These are phyloP conservation scores for Coniochaeta sp. DNA, from an alignment of 2,329 filamentous ascomycete genomes.

Conservation along the genomic window DNA sequence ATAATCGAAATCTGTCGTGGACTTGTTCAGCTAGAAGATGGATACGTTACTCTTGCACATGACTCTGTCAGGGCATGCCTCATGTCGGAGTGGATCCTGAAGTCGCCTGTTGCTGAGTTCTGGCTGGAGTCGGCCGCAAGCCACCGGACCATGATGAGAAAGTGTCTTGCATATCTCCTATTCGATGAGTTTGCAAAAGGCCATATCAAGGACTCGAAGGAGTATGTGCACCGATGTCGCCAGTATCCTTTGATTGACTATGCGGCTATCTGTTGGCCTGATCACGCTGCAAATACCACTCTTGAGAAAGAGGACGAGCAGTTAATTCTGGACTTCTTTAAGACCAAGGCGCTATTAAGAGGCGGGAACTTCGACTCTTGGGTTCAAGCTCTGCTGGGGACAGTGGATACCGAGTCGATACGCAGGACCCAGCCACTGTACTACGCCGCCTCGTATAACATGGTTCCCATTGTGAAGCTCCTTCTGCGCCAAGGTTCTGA, in stretches of 20 bases:
- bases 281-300: conserved; percentile 10
- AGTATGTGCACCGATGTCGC: conserved; percentile 3
- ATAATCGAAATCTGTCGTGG: conserved; percentile 14
- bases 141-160: conserved; percentile 14
- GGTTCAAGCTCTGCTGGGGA: conserved; percentile 14
- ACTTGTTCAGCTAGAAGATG: conserved; percentile 7
- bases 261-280: conserved; percentile 12
- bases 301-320: conserved; percentile 9
- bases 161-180: conserved; percentile 14
- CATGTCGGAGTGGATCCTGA: conserved; percentile 11
- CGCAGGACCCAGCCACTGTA: conserved; percentile 13
- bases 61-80: conserved; percentile 16
- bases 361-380: conserved; percentile 15
- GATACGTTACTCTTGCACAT: conserved; percentile 14
- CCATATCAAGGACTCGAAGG: background rate
- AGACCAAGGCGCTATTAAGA: conserved; percentile 8
- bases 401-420: conserved; percentile 5
- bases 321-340: conserved; percentile 13
- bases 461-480: conserved; percentile 12
- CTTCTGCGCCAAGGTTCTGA: conserved; percentile 11
- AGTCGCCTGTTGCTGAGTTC: conserved; percentile 12
- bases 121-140: conserved; percentile 7
- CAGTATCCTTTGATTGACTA: conserved; percentile 11
- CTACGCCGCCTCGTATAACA: conserved; percentile 18
- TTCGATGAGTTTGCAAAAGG: conserved; percentile 11